phyloP scores from a whole-genome alignment of 1,139 yeast genomes.

The Diutina catenulata region DNA sequence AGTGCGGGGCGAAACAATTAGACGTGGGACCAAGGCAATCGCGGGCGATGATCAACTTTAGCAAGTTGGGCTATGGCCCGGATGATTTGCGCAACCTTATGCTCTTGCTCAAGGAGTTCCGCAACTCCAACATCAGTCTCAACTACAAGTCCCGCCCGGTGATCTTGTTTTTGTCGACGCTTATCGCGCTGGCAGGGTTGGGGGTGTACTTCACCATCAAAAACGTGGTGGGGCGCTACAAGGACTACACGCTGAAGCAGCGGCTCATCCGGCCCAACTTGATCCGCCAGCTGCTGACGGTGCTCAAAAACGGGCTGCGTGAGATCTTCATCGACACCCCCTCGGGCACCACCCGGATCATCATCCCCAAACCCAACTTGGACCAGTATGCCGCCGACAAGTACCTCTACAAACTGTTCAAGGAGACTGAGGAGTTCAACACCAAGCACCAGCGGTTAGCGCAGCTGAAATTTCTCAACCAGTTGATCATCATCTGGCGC shows the following conservation, averaged over 20 bases:
- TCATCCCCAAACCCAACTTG: conserved; percentile 45
- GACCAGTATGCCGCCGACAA: conserved; percentile 63
- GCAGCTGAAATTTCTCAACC: conserved; percentile 61
- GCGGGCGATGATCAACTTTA: conserved; percentile 5
- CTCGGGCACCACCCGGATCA: conserved; percentile 28
- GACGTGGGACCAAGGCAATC: too few species aligned
- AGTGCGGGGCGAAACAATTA: too few species aligned
- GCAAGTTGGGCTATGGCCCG: conserved; percentile 2
- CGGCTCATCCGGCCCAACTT: conserved; percentile 24
- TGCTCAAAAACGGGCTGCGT: conserved; percentile 42
- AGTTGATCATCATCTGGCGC: conserved; percentile 67
- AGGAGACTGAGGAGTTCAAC: conserved; percentile 11
- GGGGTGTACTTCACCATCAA: conserved; percentile 25
- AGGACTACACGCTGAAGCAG: conserved; percentile 19
- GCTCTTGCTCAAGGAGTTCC: neutral
- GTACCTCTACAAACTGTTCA: conserved; percentile 44
- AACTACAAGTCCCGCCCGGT: conserved; percentile 37
- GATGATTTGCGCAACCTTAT: conserved; percentile 1
- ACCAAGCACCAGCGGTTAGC: conserved; percentile 19
- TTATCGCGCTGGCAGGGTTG: conserved; percentile 33
- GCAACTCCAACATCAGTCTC: conserved; percentile 18
- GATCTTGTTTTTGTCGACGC: conserved; percentile 28
- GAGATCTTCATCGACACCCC: conserved; percentile 45
- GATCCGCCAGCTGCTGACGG: conserved; percentile 31
- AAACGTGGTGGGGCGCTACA: conserved; percentile 19